phyloP scores from a whole-genome alignment of 2,329 filamentous ascomycete species.

The Aphanocladium album region DNA sequence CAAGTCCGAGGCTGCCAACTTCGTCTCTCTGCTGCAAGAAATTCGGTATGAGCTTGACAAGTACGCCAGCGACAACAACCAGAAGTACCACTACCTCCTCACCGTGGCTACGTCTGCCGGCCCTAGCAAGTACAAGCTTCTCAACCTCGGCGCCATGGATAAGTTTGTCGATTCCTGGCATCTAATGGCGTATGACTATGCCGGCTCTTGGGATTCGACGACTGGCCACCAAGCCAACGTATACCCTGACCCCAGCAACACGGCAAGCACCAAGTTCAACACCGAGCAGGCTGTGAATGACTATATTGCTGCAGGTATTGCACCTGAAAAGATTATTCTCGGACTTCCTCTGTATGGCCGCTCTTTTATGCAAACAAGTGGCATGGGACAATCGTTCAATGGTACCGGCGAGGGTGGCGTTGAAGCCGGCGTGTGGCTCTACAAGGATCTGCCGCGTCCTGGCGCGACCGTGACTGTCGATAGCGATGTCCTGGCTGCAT shows the following conservation, averaged over 20 bases:
- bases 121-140: conserved; percentile 41
- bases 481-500: conserved; percentile 57
- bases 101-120: conserved; percentile 48
- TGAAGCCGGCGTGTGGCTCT: conserved; percentile 66
- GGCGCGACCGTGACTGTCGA: conserved; percentile 56
- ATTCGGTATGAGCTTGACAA: conserved; percentile 40
- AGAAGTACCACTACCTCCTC: conserved; percentile 44
- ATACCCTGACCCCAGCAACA: conserved; percentile 46
- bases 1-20: conserved; percentile 34
- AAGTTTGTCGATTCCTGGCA: conserved; percentile 54
- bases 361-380: conserved; percentile 63
- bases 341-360: conserved; percentile 78
- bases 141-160: conserved; percentile 52
- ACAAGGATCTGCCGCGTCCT: conserved; percentile 61
- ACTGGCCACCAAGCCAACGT: conserved; percentile 69
- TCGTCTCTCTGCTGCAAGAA: conserved; percentile 37
- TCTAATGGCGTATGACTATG: conserved; percentile 66
- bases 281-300: conserved; percentile 58
- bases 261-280: conserved; percentile 60
- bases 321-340: conserved; percentile 61
- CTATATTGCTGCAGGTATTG: conserved; percentile 49
- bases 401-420: conserved; percentile 56
- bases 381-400: conserved; percentile 57
- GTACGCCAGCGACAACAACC: conserved; percentile 34
- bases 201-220: conserved; percentile 59